Conservation (phyloP, 148 eudicot genomes). For the Selenicereus undatus region DNA sequence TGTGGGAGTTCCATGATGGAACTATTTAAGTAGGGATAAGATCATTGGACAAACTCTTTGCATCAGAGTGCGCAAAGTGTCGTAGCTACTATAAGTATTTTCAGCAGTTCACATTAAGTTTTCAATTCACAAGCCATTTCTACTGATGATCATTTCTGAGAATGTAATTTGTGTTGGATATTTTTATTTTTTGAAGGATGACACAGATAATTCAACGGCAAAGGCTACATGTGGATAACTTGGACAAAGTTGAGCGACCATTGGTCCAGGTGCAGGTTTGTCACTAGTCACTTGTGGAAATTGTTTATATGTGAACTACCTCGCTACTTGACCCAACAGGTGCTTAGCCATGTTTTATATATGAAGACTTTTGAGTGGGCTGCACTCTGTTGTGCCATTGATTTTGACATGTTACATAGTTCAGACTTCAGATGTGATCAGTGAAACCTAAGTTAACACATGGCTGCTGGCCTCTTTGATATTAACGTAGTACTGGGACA, state of each 20-base stretch:
- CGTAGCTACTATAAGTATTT: neutral
- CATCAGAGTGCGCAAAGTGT: neutral
- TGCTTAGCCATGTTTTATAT: neutral
- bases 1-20: too few relatives aligned
- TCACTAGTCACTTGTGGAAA: too few relatives aligned
- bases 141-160: neutral
- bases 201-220: neutral
- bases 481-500: too few relatives aligned
- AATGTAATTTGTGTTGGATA: neutral
- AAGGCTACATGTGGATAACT: neutral
- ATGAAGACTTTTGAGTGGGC: neutral
- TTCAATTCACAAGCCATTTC: neutral
- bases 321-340: neutral
- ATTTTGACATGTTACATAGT: neutral
- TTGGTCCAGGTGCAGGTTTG: conserved; percentile 24
- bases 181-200: neutral
- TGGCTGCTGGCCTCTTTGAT: too few relatives aligned
- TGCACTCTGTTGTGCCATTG: neutral
- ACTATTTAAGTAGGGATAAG: too few relatives aligned
- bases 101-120: neutral
- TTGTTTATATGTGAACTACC: neutral
- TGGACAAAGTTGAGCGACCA: neutral
- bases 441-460: too few relatives aligned
- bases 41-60: neutral
- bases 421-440: neutral